Conservation (phyloP, 768 basidiomycete genomes). For the Podaxis sp. region DNA sequence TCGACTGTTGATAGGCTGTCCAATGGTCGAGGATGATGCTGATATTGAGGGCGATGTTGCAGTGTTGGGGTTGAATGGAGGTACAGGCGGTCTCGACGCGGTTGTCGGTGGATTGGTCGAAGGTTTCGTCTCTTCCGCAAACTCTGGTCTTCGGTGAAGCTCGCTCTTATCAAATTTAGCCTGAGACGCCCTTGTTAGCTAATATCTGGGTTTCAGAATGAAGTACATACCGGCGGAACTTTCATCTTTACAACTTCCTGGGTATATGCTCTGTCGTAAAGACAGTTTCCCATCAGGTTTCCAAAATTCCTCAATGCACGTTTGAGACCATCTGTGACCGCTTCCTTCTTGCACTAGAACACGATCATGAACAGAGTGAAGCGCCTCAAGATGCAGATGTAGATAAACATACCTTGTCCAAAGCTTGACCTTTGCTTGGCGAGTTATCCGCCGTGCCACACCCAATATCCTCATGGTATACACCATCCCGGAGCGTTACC, state of each 20-base stretch:
- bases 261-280: conserved; percentile 93
- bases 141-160: conserved; percentile 71
- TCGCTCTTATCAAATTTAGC: conserved; percentile 66
- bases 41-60: neutral
- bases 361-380: neutral
- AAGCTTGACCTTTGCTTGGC: conserved; percentile 78
- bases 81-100: neutral
- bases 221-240: conserved; percentile 64
- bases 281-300: conserved; percentile 91
- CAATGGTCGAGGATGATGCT: conserved; percentile 1
- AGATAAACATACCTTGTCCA: conserved; percentile 77
- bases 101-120: conserved; percentile 13
- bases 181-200: conserved; percentile 28
- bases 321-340: conserved; percentile 93
- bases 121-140: conserved; percentile 43
- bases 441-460: conserved; percentile 86
- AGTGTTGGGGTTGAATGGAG: conserved; percentile 2
- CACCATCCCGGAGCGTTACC: conserved; percentile 85
- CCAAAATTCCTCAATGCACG: conserved; percentile 91
- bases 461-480: conserved; percentile 91
- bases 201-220: neutral
- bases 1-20: neutral
- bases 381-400: neutral
- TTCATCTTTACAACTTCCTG: conserved; percentile 87
- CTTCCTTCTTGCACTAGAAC: conserved; percentile 93